Base-by-base conservation (phyloP, 768 basidiomycete genomes). In the Lactarius hengduanensis region DNA sequence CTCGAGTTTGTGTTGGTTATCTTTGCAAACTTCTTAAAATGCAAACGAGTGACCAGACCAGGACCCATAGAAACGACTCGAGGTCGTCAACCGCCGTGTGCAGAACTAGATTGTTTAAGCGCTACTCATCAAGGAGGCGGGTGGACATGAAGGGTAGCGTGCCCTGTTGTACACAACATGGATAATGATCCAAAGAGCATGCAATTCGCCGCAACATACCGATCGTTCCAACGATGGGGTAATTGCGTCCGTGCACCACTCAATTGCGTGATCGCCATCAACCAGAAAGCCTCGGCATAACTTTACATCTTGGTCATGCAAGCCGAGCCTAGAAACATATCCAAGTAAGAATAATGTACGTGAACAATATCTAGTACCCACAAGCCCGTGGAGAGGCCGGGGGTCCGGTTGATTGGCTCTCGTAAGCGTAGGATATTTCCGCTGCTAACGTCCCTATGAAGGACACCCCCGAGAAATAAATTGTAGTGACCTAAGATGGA, bases 61-160 rank as follows among this genome's bases (percentile, higher is more conserved):
- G 11, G 3, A 58, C 0, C 57, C 57, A 63, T 1, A 58, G 16
- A 28, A 58, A 63, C 0, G 63, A 63, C 13, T 57, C 63, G 1
- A 63, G 63, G 4, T 63, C 43, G 20, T 62, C 61, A 4, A 43
- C 11, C 0, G 61, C 54, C 2, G 61, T 62, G 15, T 43, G 61
- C 1, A 62, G 30, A 8, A 22, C 40, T 22, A 4, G 7, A 16
- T 0, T 40, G 11, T 5, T 5, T 40, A 13, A 40, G 1, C 0
- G 2, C 54, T 16, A 28, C 16, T 22, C 55, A 0, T 0, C 0
- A 13, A 45, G 7, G 34, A 57, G 30, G 18, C 22, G 43, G 0
- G 18, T 0, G 2, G 62, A 63, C 41, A 57, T 6, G 22, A 63
- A 63, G 5, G 41, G 56, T 2, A 57, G 9, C 1, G 62, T 57